phyloP scores from a whole-genome alignment of 371 early-diverging fungal species.

The Rhizopus arrhizus region DNA sequence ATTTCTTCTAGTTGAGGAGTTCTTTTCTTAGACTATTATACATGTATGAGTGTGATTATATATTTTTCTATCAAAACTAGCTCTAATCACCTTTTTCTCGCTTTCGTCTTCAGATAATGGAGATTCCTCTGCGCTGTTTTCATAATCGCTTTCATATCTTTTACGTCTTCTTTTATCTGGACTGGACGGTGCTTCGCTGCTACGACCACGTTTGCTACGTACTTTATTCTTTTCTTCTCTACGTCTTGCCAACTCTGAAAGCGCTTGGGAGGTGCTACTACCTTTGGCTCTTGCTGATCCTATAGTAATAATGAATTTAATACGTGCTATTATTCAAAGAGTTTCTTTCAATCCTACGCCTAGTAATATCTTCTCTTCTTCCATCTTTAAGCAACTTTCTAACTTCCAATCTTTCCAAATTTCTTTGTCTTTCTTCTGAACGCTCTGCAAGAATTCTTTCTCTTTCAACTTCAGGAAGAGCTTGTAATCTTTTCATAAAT shows the following conservation, averaged over 20 bases:
- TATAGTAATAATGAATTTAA: conserved; percentile 9
- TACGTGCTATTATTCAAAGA: too few species aligned
- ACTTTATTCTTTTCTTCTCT: conserved; percentile 54
- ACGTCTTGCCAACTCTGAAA: conserved; percentile 57
- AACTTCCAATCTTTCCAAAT: conserved; percentile 61
- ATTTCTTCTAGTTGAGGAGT: conserved; percentile 64
- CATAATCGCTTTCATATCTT: conserved; percentile 43
- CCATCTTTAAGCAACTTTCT: conserved; percentile 59
- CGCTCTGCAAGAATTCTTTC: conserved; percentile 78
- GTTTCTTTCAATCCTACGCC: conserved; percentile 49
- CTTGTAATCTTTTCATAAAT: conserved; percentile 45
- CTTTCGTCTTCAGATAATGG: conserved; percentile 29
- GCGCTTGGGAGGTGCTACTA: conserved; percentile 46
- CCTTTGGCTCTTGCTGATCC: conserved; percentile 66
- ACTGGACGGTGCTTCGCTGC: conserved; percentile 30
- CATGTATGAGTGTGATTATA: not conserved
- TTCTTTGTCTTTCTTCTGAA: conserved; percentile 65
- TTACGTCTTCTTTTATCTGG: conserved; percentile 41
- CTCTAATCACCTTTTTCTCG: conserved; percentile 25
- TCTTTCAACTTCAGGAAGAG: conserved; percentile 76
- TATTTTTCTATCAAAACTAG: not conserved
- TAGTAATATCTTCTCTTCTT: conserved; percentile 56
- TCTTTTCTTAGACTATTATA: conserved; percentile 41
- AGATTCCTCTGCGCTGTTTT: conserved; percentile 38
- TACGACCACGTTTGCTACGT: conserved; percentile 37